These are phyloP conservation scores for Rhododendron ferrugineum DNA, from an alignment of 148 eudicot genomes.

Conservation along the genomic window DNA sequence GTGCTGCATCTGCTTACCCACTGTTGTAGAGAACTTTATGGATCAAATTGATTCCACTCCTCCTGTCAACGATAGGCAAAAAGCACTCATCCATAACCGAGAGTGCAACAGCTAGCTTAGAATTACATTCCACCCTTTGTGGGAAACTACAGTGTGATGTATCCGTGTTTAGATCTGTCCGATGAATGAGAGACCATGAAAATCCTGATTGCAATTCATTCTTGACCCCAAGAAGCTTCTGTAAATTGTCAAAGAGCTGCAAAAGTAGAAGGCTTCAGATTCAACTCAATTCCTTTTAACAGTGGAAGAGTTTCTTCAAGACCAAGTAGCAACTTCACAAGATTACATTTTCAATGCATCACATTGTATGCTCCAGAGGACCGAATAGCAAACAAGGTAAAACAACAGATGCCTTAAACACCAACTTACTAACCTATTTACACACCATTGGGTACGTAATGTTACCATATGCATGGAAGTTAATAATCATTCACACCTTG, in stretches of 20 bases:
- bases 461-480: not conserved
- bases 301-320: not conserved
- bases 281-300: not conserved
- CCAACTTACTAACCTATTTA: not conserved
- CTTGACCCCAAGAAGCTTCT: constrained; percentile 83
- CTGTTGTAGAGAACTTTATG: constrained; percentile 81
- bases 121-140: constrained; percentile 77
- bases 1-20: constrained; percentile 55
- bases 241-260: constrained; percentile 65
- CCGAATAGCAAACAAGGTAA: not conserved
- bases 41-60: constrained; percentile 80
- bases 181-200: constrained; percentile 85
- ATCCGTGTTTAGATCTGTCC: constrained; percentile 55
- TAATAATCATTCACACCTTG: not conserved
- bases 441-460: not conserved
- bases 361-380: not conserved
- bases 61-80: constrained; percentile 82
- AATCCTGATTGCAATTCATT: constrained; percentile 79
- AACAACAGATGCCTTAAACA: not conserved
- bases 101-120: constrained; percentile 89
- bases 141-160: constrained; percentile 43
- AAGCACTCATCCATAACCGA: constrained; percentile 96
- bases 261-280: constrained; percentile 19
- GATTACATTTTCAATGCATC: not conserved
- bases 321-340: not conserved